These are phyloP conservation scores for Leccinum incarnatum DNA, from an alignment of 768 basidiomycete species.

Conservation along the genomic window DNA sequence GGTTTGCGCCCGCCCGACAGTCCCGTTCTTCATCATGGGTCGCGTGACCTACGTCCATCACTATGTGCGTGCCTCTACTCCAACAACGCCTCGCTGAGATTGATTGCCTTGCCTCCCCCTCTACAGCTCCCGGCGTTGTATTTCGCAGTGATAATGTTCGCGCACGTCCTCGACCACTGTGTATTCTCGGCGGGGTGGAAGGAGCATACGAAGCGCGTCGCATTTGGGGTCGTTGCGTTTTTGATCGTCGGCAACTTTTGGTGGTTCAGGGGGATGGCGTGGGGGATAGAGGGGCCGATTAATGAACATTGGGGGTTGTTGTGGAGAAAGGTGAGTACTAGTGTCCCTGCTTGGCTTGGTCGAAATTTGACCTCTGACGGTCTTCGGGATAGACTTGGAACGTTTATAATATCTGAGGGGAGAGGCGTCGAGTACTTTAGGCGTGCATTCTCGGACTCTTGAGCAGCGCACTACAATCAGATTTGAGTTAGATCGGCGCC, in stretches of 20 bases:
- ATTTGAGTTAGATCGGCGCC: not conserved
- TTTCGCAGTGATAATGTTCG: slow-evolving; percentile 90
- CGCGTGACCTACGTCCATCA: slow-evolving; percentile 96
- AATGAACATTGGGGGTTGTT: slow-evolving; percentile 71
- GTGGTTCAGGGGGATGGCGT: slow-evolving; percentile 91
- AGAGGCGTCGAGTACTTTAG: not conserved
- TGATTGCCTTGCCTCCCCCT: not conserved
- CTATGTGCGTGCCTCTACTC: slow-evolving; percentile 58
- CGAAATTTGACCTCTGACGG: not conserved
- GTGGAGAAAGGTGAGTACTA: slow-evolving; percentile 75
- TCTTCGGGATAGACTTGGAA: slow-evolving; percentile 26
- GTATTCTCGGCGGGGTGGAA: slow-evolving; percentile 76
- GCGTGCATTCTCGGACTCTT: not conserved
- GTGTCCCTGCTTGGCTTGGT: slow-evolving; percentile 13
- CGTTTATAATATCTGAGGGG: slow-evolving; percentile 26
- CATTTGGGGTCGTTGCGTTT: slow-evolving; percentile 61
- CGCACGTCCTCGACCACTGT: slow-evolving; percentile 90
- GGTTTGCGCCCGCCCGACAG: slow-evolving; percentile 37
- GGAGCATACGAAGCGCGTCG: slow-evolving; percentile 62
- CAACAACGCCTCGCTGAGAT: not conserved
- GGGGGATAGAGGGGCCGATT: slow-evolving; percentile 90
- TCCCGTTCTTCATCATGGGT: slow-evolving; percentile 97
- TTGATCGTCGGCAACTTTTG: slow-evolving; percentile 78
- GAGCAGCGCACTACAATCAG: not conserved
- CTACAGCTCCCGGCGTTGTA: slow-evolving; percentile 89